Evolutionary conservation across 1,139 yeast genomes (phyloP), one percentile per base, ranked within the genome.

Genomic region (Hemisphaericaspora xylanilytica): DNA sequence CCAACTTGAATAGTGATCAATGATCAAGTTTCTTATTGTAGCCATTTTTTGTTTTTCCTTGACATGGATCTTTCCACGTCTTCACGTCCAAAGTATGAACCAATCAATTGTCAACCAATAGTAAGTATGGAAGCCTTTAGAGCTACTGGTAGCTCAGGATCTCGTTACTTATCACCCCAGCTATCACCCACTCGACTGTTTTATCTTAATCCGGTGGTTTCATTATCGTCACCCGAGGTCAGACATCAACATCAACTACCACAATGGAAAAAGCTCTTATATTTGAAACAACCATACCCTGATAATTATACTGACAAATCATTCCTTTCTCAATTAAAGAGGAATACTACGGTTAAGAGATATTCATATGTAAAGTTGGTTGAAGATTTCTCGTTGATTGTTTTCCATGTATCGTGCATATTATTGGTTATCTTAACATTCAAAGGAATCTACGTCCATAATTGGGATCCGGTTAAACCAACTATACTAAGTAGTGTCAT

Each of bases 241-340:
- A 30, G 37, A 12, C 26, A 31, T 13, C 20, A 16, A n/a, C 10
- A 25, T 21, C 28, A 32, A 16, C 28, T 20, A 18, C 39, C 36
- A 14, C 46, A 50, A 12, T 90, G 97, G 97, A 75, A 84, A 51
- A 86, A 94, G 54, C 75, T 89, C 33, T 72, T 92, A n/a, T 92
- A 96, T 82, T 75, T 85, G 32, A 75, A 76, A 44, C 97, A 90
- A 55, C 86, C 86, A 11, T 90, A 81, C 54, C 95, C 96, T 0
- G 98, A 92, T 58, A 92, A 89, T 59, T 87, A 87, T 62, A 92
- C 95, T 2, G 95, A 89, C 55, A 63, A 66, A 8, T 77, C 90
- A 7, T 92, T 92, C 55, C 65, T 89, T 13, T 79, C 89, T 3
- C 95, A 84, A 55, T 70, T 90, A 48, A 80, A 81, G 49, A 68